These are phyloP conservation scores for Pezicula carpinea DNA, from an alignment of 2,329 filamentous ascomycete genomes.

Conservation along the genomic window DNA sequence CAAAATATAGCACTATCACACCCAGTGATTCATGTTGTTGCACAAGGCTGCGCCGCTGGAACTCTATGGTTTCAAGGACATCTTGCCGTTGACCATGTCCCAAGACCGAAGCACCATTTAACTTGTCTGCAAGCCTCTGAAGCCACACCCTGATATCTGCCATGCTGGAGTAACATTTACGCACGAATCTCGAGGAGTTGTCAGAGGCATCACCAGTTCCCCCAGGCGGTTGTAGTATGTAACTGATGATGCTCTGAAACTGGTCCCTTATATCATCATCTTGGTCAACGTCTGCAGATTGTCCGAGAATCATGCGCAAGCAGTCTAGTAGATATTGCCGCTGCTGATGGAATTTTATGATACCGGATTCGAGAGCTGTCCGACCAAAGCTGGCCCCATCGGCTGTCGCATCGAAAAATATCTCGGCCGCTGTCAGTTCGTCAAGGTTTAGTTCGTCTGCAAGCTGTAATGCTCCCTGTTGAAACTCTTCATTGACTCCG, in stretches of 20 bases:
- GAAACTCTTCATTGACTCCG: conserved; percentile 79
- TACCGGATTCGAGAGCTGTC: conserved; percentile 68
- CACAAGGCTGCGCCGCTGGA: conserved; percentile 73
- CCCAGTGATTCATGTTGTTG: conserved; percentile 87
- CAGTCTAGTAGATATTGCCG: conserved; percentile 80
- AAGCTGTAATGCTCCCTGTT: conserved; percentile 74
- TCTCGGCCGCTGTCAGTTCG: conserved; percentile 75
- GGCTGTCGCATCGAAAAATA: conserved; percentile 69
- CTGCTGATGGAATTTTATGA: conserved; percentile 85
- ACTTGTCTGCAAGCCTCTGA: conserved; percentile 68
- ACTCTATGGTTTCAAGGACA: conserved; percentile 71
- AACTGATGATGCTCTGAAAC: conserved; percentile 50
- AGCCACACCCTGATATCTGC: conserved; percentile 72
- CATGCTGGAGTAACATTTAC: conserved; percentile 74
- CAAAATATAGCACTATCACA: conserved; percentile 72
- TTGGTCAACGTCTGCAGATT: conserved; percentile 31
- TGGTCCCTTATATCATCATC: conserved; percentile 43
- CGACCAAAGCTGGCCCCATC: conserved; percentile 67
- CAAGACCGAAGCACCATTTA: conserved; percentile 70
- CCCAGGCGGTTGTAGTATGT: conserved; percentile 48
- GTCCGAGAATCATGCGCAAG: conserved; percentile 71
- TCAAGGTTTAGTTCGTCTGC: conserved; percentile 88
- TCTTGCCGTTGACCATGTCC: conserved; percentile 60
- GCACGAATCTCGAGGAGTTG: conserved; percentile 60
- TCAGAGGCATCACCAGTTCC: conserved; percentile 38